Evolutionary conservation across 306 rosid genomes (phyloP).

Genomic region (Dalbergia cochinchinensis): DNA sequence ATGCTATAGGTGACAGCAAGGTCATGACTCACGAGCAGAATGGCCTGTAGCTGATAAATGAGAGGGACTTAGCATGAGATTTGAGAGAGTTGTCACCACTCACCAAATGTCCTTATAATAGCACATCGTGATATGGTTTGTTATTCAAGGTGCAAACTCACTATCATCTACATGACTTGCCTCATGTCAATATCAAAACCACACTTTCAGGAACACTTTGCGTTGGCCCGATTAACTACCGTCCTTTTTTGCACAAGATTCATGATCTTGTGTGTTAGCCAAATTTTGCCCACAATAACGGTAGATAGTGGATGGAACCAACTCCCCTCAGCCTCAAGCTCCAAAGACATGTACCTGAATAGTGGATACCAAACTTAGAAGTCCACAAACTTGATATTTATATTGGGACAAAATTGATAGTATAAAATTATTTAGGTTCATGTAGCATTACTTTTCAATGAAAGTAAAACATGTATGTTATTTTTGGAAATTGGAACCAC

Average conservation of each 20-base stretch:
- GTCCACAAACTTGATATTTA: constrained; percentile 13
- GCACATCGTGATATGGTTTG: constrained; percentile 40
- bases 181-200: constrained; percentile 35
- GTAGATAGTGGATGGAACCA: constrained; percentile 26
- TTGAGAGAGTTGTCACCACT: constrained; percentile 38
- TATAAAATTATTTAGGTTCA: no score
- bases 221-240: constrained; percentile 43
- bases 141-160: constrained; percentile 36
- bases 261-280: constrained; percentile 46
- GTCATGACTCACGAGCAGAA: constrained; percentile 40
- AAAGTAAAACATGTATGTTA: no score
- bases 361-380: not conserved
- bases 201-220: constrained; percentile 10
- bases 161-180: constrained; percentile 29
- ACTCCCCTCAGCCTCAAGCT: constrained; percentile 13
- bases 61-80: constrained; percentile 23
- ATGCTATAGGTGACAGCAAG: constrained; percentile 7
- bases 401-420: not conserved
- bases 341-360: constrained; percentile 38
- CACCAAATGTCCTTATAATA: constrained; percentile 44
- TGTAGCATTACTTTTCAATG: no score
- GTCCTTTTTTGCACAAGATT: constrained; percentile 32
- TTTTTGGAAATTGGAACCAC: no score
- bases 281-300: constrained; percentile 34
- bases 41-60: constrained; percentile 7